Conservation (phyloP, 192 early-diverging fungal species). For the Obelidium mucronatum region DNA sequence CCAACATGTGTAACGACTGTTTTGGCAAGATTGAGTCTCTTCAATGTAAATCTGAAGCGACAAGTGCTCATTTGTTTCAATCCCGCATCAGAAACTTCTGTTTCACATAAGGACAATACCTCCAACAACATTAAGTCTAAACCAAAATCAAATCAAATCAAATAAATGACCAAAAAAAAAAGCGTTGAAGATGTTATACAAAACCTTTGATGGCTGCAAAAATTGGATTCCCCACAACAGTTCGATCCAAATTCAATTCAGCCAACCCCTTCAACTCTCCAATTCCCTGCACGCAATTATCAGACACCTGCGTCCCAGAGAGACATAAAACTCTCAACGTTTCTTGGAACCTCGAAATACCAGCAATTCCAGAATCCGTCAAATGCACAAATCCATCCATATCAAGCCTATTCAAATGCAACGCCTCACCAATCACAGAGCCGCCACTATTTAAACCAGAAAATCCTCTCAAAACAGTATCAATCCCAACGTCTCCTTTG, state of each 20-base stretch:
- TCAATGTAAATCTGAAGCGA: conserved; percentile 27
- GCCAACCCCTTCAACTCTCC: conserved; percentile 27
- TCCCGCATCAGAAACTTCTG: conserved; percentile 35
- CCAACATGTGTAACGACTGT: conserved; percentile 32
- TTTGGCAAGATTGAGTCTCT: conserved; percentile 24
- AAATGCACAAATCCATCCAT: conserved; percentile 51
- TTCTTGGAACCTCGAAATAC: conserved; percentile 35
- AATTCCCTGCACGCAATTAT: conserved; percentile 52
- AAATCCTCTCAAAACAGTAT: conserved; percentile 42
- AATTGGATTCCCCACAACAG: conserved; percentile 47
- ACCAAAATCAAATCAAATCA: conserved; percentile 5
- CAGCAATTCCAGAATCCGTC: conserved; percentile 50
- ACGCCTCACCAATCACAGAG: background rate
- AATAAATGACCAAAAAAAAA: background rate
- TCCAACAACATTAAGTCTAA: conserved; percentile 34
- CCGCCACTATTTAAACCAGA: conserved; percentile 42
- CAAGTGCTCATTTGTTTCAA: conserved; percentile 8
- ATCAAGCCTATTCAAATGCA: conserved; percentile 55
- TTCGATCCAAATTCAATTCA: conserved; percentile 56
- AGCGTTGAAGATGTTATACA: no score
- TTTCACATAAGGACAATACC: conserved; percentile 39
- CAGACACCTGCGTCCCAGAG: conserved; percentile 57
- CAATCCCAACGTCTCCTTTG: conserved; percentile 53
- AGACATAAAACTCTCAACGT: conserved; percentile 52
- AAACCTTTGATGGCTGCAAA: conserved; percentile 48